These are phyloP conservation scores for Coniochaeta sp. DNA, from an alignment of 2,329 filamentous ascomycete species.

Conservation along the genomic window DNA sequence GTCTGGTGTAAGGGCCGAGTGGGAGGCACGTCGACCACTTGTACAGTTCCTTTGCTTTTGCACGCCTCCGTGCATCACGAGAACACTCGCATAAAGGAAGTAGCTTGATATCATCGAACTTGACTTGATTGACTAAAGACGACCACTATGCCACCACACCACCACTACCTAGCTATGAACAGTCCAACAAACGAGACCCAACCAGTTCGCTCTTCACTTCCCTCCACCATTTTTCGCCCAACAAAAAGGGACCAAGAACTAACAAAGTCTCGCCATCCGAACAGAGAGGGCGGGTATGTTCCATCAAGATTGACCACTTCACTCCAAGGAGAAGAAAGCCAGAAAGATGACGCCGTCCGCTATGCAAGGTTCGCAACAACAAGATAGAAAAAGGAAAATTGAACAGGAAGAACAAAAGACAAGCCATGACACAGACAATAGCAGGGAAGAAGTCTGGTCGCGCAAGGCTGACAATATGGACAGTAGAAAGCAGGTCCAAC, in stretches of 20 bases:
- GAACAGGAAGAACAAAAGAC: neutral
- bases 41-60: too few species aligned
- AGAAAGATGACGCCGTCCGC: constrained; percentile 1
- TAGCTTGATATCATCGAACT: neutral
- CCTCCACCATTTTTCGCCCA: too few species aligned
- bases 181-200: too few species aligned
- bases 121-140: neutral
- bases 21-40: too few species aligned
- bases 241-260: neutral
- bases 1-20: too few species aligned
- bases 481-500: neutral
- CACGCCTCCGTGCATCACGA: too few species aligned
- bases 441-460: too few species aligned
- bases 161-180: neutral
- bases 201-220: too few species aligned
- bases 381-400: too few species aligned
- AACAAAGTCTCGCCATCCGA: neutral
- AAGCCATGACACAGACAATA: neutral
- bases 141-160: neutral
- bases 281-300: neutral
- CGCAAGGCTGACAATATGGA: neutral
- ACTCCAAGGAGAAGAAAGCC: neutral
- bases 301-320: neutral
- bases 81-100: too few species aligned
- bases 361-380: neutral